phyloP scores from a whole-genome alignment of 163 green algal species.

The Smithsoniella earleae region DNA sequence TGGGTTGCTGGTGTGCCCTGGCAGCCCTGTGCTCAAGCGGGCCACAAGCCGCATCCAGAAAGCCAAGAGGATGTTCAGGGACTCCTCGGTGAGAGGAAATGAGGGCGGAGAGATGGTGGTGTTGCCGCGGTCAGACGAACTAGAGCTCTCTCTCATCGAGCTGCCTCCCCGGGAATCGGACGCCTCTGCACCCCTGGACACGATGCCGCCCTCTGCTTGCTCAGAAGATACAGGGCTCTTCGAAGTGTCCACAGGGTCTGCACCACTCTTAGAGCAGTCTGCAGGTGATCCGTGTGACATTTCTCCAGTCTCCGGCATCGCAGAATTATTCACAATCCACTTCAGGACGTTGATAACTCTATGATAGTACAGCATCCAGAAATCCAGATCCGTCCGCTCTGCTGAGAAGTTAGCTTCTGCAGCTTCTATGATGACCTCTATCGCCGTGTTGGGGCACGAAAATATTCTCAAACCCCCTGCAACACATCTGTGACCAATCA shows the following conservation, averaged over 20 bases:
- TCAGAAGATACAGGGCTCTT: slow-evolving; percentile 13
- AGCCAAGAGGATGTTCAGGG: background rate
- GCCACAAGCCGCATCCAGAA: slow-evolving; percentile 20
- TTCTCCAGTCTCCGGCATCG: background rate
- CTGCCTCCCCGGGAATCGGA: background rate
- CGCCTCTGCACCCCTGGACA: background rate
- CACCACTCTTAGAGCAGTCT: background rate
- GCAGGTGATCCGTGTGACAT: background rate
- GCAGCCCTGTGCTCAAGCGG: slow-evolving; percentile 10
- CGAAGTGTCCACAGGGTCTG: background rate
- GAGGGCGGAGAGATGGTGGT: no score
- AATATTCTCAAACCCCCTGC: background rate
- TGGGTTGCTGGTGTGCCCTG: background rate
- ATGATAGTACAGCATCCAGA: slow-evolving; percentile 26
- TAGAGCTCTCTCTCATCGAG: slow-evolving; percentile 6
- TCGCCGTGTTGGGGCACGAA: background rate
- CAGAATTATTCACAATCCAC: slow-evolving; percentile 4
- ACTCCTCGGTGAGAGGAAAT: background rate
- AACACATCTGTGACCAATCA: no score
- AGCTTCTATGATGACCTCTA: background rate
- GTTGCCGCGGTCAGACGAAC: slow-evolving; percentile 8
- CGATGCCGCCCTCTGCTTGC: background rate
- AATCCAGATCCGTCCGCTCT: background rate
- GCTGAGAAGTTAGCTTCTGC: background rate
- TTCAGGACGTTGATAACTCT: slow-evolving; percentile 20